Evolutionary conservation across 192 early-diverging fungal species (phyloP), one percentile per base, ranked within the genome.

Genomic region (Entophlyctis helioformis): DNA sequence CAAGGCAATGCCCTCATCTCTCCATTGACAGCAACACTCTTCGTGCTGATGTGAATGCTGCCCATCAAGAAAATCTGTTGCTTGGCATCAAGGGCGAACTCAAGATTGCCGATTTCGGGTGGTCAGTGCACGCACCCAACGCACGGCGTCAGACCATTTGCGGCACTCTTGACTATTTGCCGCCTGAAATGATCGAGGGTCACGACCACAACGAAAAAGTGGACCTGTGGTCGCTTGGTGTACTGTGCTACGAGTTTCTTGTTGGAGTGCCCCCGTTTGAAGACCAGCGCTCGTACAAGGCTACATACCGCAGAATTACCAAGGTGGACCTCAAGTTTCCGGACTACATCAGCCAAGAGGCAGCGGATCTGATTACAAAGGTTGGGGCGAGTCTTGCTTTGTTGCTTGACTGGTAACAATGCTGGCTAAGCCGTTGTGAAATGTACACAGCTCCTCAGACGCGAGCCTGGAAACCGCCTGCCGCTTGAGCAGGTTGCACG

Each of bases 91-190:
- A 85, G 22, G 91, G 87, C 23, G 85, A 92, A 48, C 67, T 97
- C 33, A 95, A 95, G 50, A 91, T 97, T 57, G 86, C 80, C 12
- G 93, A 97, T 67, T 97, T 97, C 74, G 93, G 93, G 1, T 97
- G 93, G 93, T 87, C 85, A 1, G 90, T 97, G 10, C 85, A 91
- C 52, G 78, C 87, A 24, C 82, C 79, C 13, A 72, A 76, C 41
- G 65, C 70, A 11, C 34, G 71, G 71, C 73, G 94, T 42, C 67
- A 63, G 35, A 97, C 94, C 0, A 51, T 94, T 16, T 97, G 94
- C 53, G 94, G 94, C 11, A 97, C 94, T 5, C 62, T 94, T 43
- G 94, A 97, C 60, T 97, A 97, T 54, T 59, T 97, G 32, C 82
- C 93, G 5, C 93, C 93, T 13, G 93, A 97, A 71, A 92, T 95